Evolutionary conservation across 441 rosid species (phyloP), one percentile per base, ranked within the genome.

Genomic region (Raphanus hybrid): DNA sequence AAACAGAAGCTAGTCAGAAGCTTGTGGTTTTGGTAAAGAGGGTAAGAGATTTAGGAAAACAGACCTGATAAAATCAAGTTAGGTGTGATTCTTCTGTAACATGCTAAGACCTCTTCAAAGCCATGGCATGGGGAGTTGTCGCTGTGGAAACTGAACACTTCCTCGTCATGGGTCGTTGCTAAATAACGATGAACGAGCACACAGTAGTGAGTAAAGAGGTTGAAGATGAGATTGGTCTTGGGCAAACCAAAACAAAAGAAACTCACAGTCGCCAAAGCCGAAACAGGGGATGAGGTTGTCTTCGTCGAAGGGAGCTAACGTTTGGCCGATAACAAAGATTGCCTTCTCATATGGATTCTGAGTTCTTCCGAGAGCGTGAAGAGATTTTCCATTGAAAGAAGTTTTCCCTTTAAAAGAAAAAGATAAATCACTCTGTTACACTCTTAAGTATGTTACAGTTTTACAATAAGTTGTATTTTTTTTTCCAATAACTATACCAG

Each of bases 271-370:
- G 34, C 97, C 98, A 81, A 94, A 94, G 72, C 97, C 98, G 58
- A 88, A 91, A 78, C 96, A 89, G 45, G 97, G 97, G 48, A 94
- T 88, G 35, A 94, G 80, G 82, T 91, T 87, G 75, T 94, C 98
- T 0, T 94, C 98, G 6, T 94, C 98, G 34, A 94, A 94, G 10
- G 97, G 91, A 74, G 97, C 89, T 76, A 94, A 70, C 8, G 98
- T 92, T 80, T 82, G 87, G 23, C 98, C 98, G n/a, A 89, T 84
- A 6, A 94, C 84, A 2, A 89, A 84, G 75, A 92, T 92, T 43
- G 94, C 97, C 69, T 85, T 84, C 80, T 94, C 98, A 35, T 92
- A 92, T 14, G 97, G 97, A 81, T 92, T 92, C 32, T 81, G 89
- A 2, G 79, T 50, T 50, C 84, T 82, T 0, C 91, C 89, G 12